Evolutionary conservation across 345 rosid species (phyloP), one percentile per base, ranked within the genome.

Genomic region (Hibiscus syriacus): DNA sequence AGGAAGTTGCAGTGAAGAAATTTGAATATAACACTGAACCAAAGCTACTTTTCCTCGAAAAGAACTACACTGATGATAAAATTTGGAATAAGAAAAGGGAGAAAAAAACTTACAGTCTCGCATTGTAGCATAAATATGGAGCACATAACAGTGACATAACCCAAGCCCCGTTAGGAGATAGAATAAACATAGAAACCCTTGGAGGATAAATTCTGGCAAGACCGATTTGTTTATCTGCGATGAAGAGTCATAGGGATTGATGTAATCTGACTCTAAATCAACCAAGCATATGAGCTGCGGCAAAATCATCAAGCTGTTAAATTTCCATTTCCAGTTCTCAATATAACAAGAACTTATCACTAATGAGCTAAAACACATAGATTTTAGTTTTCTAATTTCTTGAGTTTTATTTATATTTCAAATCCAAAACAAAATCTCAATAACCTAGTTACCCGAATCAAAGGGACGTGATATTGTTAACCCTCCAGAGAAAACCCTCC

Each of bases 261-360:
- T 81, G 77, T 86, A 88, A 76, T 86, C 94, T 41, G 82, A 86
- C 78, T 88, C 90, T 9, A 88, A 80, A 83, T 88, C 94, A 0
- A 86, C 90, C 80, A 88, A 80, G 76, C 89, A 81, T 73, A 83
- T 83, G 43, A 88, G 91, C 94, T 88, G 91, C 84, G 77, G 69
- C 38, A 74, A 71, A 58, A 66, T 3, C 29, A 73, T 54, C 25
- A 30, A n/a, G n/a, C n/a, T n/a, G n/a, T n/a, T n/a, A n/a, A 77
- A 54, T 25, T 11, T 13, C 30, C 27, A 34, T 25, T 54, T 23
- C 34, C 57, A 45, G 6, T 22, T 64, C 46, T 67, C 13, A 53
- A 20, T 50, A 36, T 22, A 29, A 55, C 50, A 23, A 38, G 16
- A 25, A 36, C 8, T n/a, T 58, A 32, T 19, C 66, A 55, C n/a